These are phyloP conservation scores for Colletotrichum cuscutae DNA, from an alignment of 2,329 filamentous ascomycete genomes.

Conservation along the genomic window DNA sequence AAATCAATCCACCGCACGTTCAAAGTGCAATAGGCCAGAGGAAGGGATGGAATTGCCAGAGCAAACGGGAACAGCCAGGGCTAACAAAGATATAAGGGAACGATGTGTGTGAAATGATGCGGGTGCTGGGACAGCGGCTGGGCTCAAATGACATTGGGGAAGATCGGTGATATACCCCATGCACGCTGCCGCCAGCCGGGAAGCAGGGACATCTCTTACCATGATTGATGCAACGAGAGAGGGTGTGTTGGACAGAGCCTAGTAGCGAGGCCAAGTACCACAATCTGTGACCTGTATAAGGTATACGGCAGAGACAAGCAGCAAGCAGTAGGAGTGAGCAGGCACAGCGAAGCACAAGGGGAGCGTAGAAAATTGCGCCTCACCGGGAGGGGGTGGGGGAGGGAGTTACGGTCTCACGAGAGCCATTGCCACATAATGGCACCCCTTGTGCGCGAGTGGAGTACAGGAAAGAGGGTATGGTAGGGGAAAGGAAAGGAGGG, in stretches of 20 bases:
- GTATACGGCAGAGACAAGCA: constrained; percentile 43
- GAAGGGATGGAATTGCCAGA: constrained; percentile 36
- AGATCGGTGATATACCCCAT: constrained; percentile 56
- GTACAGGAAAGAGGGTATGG: constrained; percentile 30
- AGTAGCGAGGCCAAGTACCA: constrained; percentile 47
- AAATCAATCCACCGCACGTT: constrained; percentile 54
- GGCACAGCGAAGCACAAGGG: constrained; percentile 37
- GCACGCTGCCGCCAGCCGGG: constrained; percentile 54
- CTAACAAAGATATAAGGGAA: constrained; percentile 38
- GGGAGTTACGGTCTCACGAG: constrained; percentile 43
- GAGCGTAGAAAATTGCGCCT: constrained; percentile 38
- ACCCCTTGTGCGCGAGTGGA: constrained; percentile 37
- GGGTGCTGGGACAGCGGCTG: constrained; percentile 36
- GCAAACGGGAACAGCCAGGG: constrained; percentile 37
- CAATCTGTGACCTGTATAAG: constrained; percentile 48
- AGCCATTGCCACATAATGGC: constrained; percentile 44
- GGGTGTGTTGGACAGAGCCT: constrained; percentile 49
- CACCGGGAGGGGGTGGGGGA: constrained; percentile 37
- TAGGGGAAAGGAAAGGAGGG: constrained; percentile 32
- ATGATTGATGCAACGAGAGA: constrained; percentile 56
- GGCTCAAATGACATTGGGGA: constrained; percentile 39
- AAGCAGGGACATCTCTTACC: constrained; percentile 56
- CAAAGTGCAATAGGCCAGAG: constrained; percentile 40
- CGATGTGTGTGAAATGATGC: constrained; percentile 31
- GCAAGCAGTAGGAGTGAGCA: constrained; percentile 33